A percentile compares a stretch with the other conserved stretches of the same genome.
Evolutionary conservation across 495 filamentous ascomycete genomes (phyloP).

Genomic region (Articulospora tetracladia): DNA sequence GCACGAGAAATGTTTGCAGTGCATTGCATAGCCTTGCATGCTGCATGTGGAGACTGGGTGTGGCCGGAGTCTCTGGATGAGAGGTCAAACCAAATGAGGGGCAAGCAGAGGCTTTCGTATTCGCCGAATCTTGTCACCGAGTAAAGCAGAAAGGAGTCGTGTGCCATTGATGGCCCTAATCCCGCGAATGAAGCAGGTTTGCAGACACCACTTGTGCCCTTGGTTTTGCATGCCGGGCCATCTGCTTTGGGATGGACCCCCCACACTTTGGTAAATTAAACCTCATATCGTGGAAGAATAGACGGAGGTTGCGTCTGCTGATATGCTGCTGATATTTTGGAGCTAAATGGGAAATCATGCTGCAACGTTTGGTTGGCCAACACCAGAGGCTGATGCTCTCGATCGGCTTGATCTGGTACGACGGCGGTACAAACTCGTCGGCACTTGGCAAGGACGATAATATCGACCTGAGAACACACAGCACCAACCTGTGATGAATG

Average conservation of each 20-base stretch:
- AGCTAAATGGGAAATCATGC: neutral
- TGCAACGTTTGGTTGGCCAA: neutral
- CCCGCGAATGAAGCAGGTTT: neutral
- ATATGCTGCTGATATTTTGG: neutral
- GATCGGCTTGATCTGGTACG: neutral
- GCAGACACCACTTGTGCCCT: neutral
- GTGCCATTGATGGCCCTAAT: neutral
- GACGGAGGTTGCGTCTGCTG: neutral
- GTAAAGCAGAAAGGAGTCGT: neutral
- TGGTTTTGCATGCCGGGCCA: neutral
- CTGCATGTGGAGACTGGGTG: neutral
- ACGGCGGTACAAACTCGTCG: neutral
- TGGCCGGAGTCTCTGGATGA: neutral
- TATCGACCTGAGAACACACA: neutral
- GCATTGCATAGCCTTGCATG: constrained; percentile 3
- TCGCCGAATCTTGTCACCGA: neutral
- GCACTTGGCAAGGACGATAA: neutral
- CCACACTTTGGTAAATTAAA: neutral
- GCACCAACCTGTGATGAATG: too few relatives aligned
- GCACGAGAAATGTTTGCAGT: neutral
- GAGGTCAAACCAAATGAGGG: neutral
- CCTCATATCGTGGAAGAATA: neutral
- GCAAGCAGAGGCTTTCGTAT: neutral
- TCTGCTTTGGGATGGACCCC: neutral
- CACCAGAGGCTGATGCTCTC: neutral